Percentiles rank a stretch among this genome's conserved stretches.
These are phyloP conservation scores for Vaccinium macrocarpon DNA, from an alignment of 148 eudicot species.

Conservation along the genomic window DNA sequence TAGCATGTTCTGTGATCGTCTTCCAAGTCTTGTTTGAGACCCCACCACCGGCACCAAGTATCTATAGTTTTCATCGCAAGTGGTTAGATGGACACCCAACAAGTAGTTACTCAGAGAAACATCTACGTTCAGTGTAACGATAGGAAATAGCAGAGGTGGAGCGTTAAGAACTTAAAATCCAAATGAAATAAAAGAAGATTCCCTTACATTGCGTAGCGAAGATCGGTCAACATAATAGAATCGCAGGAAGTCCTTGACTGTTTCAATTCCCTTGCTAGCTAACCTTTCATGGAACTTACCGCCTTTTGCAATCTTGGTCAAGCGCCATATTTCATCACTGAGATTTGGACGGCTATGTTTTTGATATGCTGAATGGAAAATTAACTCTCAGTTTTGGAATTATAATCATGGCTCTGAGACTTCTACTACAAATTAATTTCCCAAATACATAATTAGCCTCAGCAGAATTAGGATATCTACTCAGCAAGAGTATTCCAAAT, in stretches of 20 bases:
- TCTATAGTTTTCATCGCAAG: constrained; percentile 28
- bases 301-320: constrained; percentile 61
- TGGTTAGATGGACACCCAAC: not conserved
- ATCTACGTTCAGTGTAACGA: not conserved
- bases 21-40: constrained; percentile 47
- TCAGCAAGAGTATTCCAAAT: not conserved
- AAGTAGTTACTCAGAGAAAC: not conserved
- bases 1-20: constrained; percentile 45
- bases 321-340: constrained; percentile 78
- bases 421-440: not conserved
- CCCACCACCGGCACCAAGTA: constrained; percentile 20
- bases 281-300: constrained; percentile 57
- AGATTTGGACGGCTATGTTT: constrained; percentile 69
- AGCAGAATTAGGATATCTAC: not conserved
- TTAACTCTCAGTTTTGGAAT: constrained; percentile 8
- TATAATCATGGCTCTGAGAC: not conserved
- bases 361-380: constrained; percentile 62
- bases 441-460: not conserved
- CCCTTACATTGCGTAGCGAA: constrained; percentile 50
- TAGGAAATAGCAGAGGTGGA: not conserved
- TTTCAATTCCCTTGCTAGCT: constrained; percentile 36
- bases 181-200: not conserved
- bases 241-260: constrained; percentile 58
- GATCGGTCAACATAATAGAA: constrained; percentile 34
- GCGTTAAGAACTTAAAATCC: not conserved